These are phyloP conservation scores for Dunaliella primolecta DNA, from an alignment of 139 green algal species.

Conservation along the genomic window DNA sequence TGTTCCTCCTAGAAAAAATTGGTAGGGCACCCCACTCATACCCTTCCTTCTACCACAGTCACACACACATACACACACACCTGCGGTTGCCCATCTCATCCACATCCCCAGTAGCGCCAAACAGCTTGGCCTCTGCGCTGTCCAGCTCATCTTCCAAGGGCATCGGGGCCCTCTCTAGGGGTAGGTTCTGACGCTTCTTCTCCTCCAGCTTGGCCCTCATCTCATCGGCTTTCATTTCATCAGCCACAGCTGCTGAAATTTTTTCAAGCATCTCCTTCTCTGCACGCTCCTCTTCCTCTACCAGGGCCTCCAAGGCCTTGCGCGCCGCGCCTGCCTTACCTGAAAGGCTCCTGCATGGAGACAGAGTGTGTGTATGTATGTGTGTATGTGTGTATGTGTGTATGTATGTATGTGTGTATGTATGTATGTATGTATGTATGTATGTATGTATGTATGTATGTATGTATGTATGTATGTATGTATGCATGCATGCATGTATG, in stretches of 20 bases:
- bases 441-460: neutral
- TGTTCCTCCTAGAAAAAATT: no score
- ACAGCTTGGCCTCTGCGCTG: neutral
- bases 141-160: neutral
- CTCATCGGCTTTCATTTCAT: neutral
- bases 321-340: slow-evolving; percentile 78
- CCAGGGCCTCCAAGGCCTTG: slow-evolving; percentile 57
- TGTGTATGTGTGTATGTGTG: slow-evolving; percentile 1
- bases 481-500: neutral
- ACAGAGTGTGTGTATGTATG: neutral
- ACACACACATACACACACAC: neutral
- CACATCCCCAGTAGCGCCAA: neutral
- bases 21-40: no score
- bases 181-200: no score
- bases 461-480: neutral
- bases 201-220: neutral
- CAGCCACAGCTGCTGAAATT: no score
- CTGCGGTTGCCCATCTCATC: neutral
- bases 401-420: neutral
- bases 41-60: no score
- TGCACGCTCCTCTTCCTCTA: slow-evolving; percentile 15
- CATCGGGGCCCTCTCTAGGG: no score
- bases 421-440: neutral
- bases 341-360: slow-evolving; percentile 47
- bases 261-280: neutral